Evolutionary conservation across 768 basidiomycete genomes (phyloP), one percentile per base, ranked within the genome.

Genomic region (Daedalea quercina): DNA sequence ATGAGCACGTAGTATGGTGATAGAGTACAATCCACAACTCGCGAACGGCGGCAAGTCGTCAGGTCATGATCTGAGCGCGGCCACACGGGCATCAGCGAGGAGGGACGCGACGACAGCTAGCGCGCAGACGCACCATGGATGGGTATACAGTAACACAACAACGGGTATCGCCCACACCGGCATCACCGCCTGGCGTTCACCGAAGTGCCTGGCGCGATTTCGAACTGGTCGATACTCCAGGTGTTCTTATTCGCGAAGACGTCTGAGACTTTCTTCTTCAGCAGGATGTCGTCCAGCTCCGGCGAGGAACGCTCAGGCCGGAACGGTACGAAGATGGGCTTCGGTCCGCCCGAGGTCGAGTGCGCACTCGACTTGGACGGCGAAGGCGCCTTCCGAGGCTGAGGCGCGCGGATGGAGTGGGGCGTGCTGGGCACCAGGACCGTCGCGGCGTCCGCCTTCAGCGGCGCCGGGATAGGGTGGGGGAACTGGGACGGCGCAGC

Each of bases 301-400:
- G 82, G 81, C 37, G 79, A 79, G n/a, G 75, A 73, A 22, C 74
- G 70, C 46, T 78, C 72, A 26, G 62, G 75, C 52, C 71, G 72
- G 70, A 76, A 82, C 17, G 77, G 73, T 25, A 73, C 74, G 63
- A 81, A 82, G 56, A 81, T 73, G 25, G 65, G 63, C 47, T 51
- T 55, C 47, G 52, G 54, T 8, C 44, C 53, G 31, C 50, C 44
- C 23, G 53, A 47, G 47, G 42, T 48, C 24, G 54, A 50, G 57
- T 56, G 54, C 23, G 54, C 19, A 26, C 42, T 33, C 15, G 25
- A 6, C 41, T 43, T 51, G 25, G 33, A 3, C 25, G 15, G 15
- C 9, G 57, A 50, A 25, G 56, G 28, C 0, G 63, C 50, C n/a
- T 53, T 60, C 60, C 60, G 60, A 9, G 63, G 62, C 54, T 65